Base-by-base conservation (phyloP, 805 yeast species). In the Lachancea sp. region DNA sequence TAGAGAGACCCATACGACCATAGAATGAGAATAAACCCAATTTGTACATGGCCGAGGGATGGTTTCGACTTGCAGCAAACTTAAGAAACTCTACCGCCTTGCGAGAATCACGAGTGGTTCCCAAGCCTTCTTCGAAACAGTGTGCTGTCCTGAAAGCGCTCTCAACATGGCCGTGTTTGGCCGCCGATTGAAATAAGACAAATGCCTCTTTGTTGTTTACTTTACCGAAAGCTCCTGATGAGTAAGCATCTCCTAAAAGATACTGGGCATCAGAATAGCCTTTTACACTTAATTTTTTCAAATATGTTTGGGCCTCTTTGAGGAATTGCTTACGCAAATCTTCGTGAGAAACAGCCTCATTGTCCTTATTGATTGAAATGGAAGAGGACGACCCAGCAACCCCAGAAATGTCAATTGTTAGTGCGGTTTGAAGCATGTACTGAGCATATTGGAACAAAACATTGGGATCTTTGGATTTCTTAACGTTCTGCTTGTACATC, bases 11-110 rank as follows among this genome's bases (percentile, higher is more conserved):
- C 90, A 90, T 80, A 45, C 82, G 71, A 4, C 85, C 78, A 55
- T 87, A 77, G 63, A 83, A 92, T 28, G 87, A 82, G 51, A 89
- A 87, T 31, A 86, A 70, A 3, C 97, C 98, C 48, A 88, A 69
- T 58, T 89, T 85, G 67, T 81, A 83, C 95, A 90, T 87, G 4
- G 97, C 96, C n/a, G 95, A 89, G 0, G 97, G 88, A 61, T 90
- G 98, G 55, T 85, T 87, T 58, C 83, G 82, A 23, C 88, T 74
- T 0, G 97, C 95, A 0, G 97, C 96, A 55, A 79, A 78, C 56
- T 83, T 82, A 43, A 87, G 66, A 58, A 80, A 87, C 50, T 86
- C 94, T 6, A 87, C 67, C 1, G 94, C 88, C 52, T 86, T 82
- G 42, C 94, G 74, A 0, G 95, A 80, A 60, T 92, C 97, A 51